Evolutionary conservation across 2,329 filamentous ascomycete species (phyloP), one percentile per base, ranked within the genome.

Genomic region (Pseudomassariella vexata): DNA sequence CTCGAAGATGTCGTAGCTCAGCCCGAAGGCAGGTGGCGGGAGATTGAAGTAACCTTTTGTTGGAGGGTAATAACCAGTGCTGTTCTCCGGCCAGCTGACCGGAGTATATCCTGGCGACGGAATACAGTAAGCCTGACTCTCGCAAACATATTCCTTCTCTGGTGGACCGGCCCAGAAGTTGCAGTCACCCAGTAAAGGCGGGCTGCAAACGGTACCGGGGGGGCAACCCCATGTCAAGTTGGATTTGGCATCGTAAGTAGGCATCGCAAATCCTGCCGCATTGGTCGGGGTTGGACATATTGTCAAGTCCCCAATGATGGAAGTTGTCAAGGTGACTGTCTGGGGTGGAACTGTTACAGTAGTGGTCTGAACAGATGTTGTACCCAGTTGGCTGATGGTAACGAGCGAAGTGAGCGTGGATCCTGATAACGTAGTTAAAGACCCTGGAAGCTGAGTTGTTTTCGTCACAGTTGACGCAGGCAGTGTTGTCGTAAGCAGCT

Each of bases 31-130:
- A 2, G 62, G 52, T 0, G 81, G 75, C 34, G 78, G 63, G n/a
- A 85, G 63, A 37, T 83, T 70, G 57, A 78, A 85, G 49, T 82
- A 84, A 4, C 68, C 73, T 0, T 63, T 49, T 1, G 60, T 63
- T 1, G 69, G 63, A 2, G 68, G 68, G 40, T 69, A 79, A 46
- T 71, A 76, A 11, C 56, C 41, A 0, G 69, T 74, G 25, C 60
- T 35, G 34, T 65, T 62, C 2, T 51, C 43, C 0, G 52, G 44
- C 74, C 73, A 79, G 1, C 45, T 46, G 1, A 63, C 50, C 1
- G 42, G 42, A 2, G 46, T 44, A 38, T 57, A 50, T 0, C 47
- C 36, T 0, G 66, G 70, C 8, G 72, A 49, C 3, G 44, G 42
- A 2, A 67, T 50, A 42, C 73, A 78, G 41, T 64, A 52, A 9